Conservation (phyloP, 176 grass and related monocot species). For the Musa beccarii region DNA sequence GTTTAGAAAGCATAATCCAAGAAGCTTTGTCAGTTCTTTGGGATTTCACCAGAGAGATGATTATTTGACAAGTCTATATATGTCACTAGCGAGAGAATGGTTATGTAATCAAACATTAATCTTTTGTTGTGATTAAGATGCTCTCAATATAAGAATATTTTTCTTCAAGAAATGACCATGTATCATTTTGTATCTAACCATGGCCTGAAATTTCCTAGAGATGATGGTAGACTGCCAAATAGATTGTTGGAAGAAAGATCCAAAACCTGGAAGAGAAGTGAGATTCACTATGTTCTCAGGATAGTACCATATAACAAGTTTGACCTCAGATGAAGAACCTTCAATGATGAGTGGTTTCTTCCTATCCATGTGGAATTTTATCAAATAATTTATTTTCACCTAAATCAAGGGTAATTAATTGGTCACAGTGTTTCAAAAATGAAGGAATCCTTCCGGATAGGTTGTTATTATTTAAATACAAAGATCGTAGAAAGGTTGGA, state of each 20-base stretch:
- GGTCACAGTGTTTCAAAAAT: not conserved
- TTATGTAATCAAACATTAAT: not conserved
- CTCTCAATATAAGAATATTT: not conserved
- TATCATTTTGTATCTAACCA: not conserved
- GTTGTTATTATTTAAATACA: not conserved
- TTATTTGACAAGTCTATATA: not conserved
- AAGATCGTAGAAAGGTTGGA: not conserved
- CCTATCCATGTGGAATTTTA: not conserved
- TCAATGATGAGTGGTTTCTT: not conserved
- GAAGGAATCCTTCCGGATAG: not conserved
- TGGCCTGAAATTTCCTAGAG: not conserved
- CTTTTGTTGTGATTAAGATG: not conserved
- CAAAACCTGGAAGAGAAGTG: not conserved
- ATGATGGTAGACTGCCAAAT: not conserved
- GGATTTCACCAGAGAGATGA: not conserved
- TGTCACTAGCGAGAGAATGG: not conserved
- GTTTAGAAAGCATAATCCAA: not conserved
- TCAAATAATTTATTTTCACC: not conserved
- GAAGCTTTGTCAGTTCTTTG: not conserved
- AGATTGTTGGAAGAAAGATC: not conserved
- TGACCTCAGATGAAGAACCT: not conserved
- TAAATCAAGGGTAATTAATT: not conserved
- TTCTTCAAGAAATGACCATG: not conserved
- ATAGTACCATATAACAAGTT: not conserved
- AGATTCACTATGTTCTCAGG: not conserved